A percentile compares a stretch with the other conserved stretches of the same genome.
phyloP scores from a whole-genome alignment of 2,329 filamentous ascomycete species.

The Penicillium fuscoglaucum region DNA sequence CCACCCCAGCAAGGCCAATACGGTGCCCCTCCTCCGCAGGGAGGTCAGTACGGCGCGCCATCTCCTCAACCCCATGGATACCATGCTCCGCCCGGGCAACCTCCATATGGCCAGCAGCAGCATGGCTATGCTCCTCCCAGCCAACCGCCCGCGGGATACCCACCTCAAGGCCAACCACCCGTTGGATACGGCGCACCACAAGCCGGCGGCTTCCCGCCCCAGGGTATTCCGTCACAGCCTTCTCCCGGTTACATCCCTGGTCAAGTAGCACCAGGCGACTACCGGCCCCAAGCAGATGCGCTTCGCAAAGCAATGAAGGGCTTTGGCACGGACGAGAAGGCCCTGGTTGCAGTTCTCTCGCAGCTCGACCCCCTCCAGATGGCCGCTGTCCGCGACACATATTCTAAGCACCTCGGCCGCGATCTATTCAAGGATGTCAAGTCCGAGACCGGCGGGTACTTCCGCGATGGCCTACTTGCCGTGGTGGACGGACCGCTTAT shows the following conservation, averaged over 20 bases:
- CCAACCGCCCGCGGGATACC: conserved; percentile 40
- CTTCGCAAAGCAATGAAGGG: conserved; percentile 87
- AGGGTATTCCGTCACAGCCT: conserved; percentile 57
- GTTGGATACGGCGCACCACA: conserved; percentile 31
- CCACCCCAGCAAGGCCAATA: conserved; percentile 30
- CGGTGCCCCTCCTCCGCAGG: conserved; percentile 21
- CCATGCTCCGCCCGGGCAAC: conserved; percentile 31
- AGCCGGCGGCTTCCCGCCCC: conserved; percentile 35
- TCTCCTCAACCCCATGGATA: conserved; percentile 25
- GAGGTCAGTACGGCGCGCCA: conserved; percentile 25
- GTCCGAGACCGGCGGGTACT: conserved; percentile 72
- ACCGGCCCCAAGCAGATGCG: conserved; percentile 65
- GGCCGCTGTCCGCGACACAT: conserved; percentile 66
- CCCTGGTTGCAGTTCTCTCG: conserved; percentile 68
- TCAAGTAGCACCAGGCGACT: conserved; percentile 67
- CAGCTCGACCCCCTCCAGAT: conserved; percentile 77
- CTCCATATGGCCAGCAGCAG: conserved; percentile 35
- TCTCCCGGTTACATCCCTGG: conserved; percentile 73
- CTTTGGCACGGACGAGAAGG: conserved; percentile 82
- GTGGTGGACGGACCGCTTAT: conserved; percentile 76
- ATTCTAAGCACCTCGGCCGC: conserved; percentile 63
- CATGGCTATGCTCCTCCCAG: conserved; percentile 16
- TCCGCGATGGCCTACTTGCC: conserved; percentile 72
- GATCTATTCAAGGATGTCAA: conserved; percentile 73
- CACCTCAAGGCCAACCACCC: conserved; percentile 30